Evolutionary conservation across 208 protist species (phyloP).

Genomic region (Jaenimonas drosophilae): DNA sequence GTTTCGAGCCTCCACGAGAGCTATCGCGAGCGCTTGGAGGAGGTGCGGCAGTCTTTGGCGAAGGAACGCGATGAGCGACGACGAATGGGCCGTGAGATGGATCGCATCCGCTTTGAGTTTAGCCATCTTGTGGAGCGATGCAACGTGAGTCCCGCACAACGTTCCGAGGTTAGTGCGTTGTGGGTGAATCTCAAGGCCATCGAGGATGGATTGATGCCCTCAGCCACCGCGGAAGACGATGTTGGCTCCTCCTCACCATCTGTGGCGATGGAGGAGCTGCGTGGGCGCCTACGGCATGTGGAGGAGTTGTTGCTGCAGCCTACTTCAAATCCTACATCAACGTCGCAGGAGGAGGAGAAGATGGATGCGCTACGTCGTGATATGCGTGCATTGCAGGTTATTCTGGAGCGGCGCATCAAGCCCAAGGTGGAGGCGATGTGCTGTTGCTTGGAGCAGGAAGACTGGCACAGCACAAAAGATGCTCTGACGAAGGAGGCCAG

Average conservation of each 20-base stretch:
- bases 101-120: slow-evolving; percentile 45
- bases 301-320: too few species aligned
- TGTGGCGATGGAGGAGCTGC: too few species aligned
- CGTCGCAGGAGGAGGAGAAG: too few species aligned
- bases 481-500: slow-evolving; percentile 27
- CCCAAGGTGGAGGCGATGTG: slow-evolving; percentile 62
- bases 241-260: too few species aligned
- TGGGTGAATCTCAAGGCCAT: slow-evolving; percentile 40
- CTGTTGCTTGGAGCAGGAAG: too few species aligned
- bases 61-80: slow-evolving; percentile 26
- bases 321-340: too few species aligned
- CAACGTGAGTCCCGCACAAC: slow-evolving; percentile 5
- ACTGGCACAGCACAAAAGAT: too few species aligned
- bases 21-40: too few species aligned
- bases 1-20: too few species aligned
- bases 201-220: slow-evolving; percentile 38
- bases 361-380: slow-evolving; percentile 58
- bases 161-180: slow-evolving; percentile 22
- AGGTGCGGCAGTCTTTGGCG: slow-evolving; percentile 19
- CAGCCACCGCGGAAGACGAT: too few species aligned
- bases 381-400: slow-evolving; percentile 64
- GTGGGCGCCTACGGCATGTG: too few species aligned
- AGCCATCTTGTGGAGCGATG: slow-evolving; percentile 20
- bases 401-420: slow-evolving; percentile 83
- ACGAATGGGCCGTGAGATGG: slow-evolving; percentile 32